Evolutionary conservation across 495 filamentous ascomycete genomes (phyloP), one percentile per base, ranked within the genome.

Genomic region (Acidomyces sp.): DNA sequence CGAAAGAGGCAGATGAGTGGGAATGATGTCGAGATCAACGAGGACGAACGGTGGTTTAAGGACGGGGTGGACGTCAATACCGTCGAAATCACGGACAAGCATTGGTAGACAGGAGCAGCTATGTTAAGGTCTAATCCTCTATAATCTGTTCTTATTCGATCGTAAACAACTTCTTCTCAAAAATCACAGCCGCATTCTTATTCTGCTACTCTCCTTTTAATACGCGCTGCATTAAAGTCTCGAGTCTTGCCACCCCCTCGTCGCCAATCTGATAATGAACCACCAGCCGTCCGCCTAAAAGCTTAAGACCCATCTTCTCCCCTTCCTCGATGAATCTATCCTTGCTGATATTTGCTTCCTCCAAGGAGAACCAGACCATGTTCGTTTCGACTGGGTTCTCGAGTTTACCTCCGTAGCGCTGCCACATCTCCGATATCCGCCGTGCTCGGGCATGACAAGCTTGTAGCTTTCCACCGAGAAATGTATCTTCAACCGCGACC

Each of bases 351-450:
- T 65, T 62, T 4, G 53, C 48, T 11, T 46, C 64, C 20, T 77
- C 73, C 21, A 93, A 59, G 60, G 93, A 81, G 41, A 93, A 48
- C 88, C 86, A 96, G 12, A 92, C 75, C 80, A 94, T 93, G 58
- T 96, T 94, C 28, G 87, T 94, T 51, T 94, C 79, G 3, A 79
- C 77, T 6, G 75, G 74, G 22, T 74, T 59, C 27, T 55, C 34
- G 20, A 75, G 55, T 60, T 72, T 67, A 10, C 80, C 77, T 1
- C 79, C 80, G 11, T 77, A 58, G 4, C 55, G 59, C 23, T 49
- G 36, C 63, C 63, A 66, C 12, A 59, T 33, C 41, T 53, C 58
- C 16, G 70, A 78, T 18, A 93, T 62, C 29, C 62, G 60, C 59
- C 74, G 76, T 1, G 86, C 84, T 24, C 65, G 72, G 20, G 48